Evolutionary conservation across 176 grass and related monocot genomes (phyloP), one percentile per base, ranked within the genome.

Genomic region (Puccinellia tenuiflora): DNA sequence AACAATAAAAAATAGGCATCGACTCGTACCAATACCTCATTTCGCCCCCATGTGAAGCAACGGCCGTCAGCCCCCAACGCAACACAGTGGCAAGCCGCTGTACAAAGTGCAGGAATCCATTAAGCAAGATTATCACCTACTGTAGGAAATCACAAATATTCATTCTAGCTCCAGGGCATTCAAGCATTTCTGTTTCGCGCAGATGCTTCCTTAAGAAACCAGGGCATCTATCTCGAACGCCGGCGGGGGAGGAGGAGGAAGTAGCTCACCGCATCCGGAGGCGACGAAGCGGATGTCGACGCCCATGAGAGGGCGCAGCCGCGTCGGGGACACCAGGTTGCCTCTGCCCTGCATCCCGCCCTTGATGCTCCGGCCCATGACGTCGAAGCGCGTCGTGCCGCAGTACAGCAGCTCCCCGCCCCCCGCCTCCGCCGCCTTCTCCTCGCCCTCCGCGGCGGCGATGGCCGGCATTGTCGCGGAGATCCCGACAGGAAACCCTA

Each of bases 41-140:
- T 99, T 75, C 89, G 86, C 15, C 96, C 96, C 96, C 96, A 99
- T 34, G 96, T 87, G 76, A 93, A 99, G 85, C 93, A 99, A 53
- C 81, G 88, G 1, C 96, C 96, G 85, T 92, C 83, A 53, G 85
- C 78, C 76, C 95, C 89, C 78, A 99, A 84, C 83, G 96, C 96
- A 81, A 96, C 87, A 74, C 96, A 99, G 78, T 99, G 96, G 71
- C 89, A 96, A 31, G 96, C 86, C 79, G 85, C 96, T 99, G 79
- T 17, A 7, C 78, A 26, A 79, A 85, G 76, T n/a, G 38, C 50
- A 88, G 6, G 9, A 78, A 64, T n/a, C 53, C 48, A 73, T 81
- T 73, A 77, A n/a, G 52, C 26, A 50, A 74, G n/a, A n/a, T n/a
- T n/a, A n/a, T n/a, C n/a, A n/a, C n/a, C n/a, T n/a, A n/a, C n/a